Base-by-base conservation (phyloP, 2,329 filamentous ascomycete species). In the Colletotrichum navitas region DNA sequence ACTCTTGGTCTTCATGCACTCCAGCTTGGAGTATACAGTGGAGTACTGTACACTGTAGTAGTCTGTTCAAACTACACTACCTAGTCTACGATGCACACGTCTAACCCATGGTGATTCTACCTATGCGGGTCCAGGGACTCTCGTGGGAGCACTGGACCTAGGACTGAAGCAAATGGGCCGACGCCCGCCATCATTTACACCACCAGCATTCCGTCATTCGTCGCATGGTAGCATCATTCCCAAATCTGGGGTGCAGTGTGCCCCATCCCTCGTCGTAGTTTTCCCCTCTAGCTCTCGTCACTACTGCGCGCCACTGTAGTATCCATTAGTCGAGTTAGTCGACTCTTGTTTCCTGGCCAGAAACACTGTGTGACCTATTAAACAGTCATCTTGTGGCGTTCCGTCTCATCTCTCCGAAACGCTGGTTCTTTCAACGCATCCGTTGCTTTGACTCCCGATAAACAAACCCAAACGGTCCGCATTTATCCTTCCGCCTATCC, bases 221-320 rank as follows among this genome's bases (percentile, higher is more conserved):
- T 55, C 39, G 49, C 43, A 21, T 36, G 29, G 32, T 29, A 26
- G 36, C 47, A 45, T 63, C 59, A 72, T 45, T 39, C 10, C 59
- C 59, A 32, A 68, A 55, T 71, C 65, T 52, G 65, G 65, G 65
- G 59, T 68, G 47, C 68, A 59, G 51, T 11, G 21, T 52, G n/a
- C 16, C 32, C 24, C 12, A 49, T 18, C 29, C 16, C 39, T 60
- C 8, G n/a, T 43, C 29, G 32, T 26, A 2, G 2, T 10, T 21
- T 18, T 26, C 18, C 8, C 39, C 14, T 26, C 59, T 16, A 24
- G 11, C 45, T 18, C 39, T 43, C 24, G 18, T 29, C 14, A 36
- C 5, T 34, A n/a, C 26, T 10, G 10, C 8, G 43, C 6, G 6
- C 12, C 24, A 26, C n/a, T 16, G 12, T 24, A 16, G n/a, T 49